A percentile compares a stretch with the other conserved stretches of the same genome.
Conservation (phyloP, 1,139 yeast genomes). For the Martiniozyma asiatica region DNA sequence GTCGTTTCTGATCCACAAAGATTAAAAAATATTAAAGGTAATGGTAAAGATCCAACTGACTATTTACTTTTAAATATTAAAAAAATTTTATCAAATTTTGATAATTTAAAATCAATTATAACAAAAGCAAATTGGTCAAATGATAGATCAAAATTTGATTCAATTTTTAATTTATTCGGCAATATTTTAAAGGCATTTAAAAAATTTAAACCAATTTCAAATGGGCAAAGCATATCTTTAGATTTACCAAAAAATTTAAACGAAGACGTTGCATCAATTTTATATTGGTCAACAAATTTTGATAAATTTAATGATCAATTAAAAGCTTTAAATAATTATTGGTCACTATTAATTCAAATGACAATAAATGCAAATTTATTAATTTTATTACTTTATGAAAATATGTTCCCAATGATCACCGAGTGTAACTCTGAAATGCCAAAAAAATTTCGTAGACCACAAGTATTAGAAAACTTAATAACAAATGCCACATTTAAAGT, state of each 20-base stretch:
- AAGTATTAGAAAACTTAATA: slow-evolving; percentile 2
- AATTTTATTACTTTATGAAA: slow-evolving; percentile 9
- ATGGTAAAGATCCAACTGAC: background rate
- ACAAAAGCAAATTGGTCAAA: too few species aligned
- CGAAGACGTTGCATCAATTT: too few species aligned
- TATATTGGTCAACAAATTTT: slow-evolving; percentile 17
- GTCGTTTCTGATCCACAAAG: too few species aligned
- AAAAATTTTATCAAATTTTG: too few species aligned
- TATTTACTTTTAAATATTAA: background rate
- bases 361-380: slow-evolving; percentile 14
- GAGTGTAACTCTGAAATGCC: slow-evolving; percentile 10
- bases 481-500: slow-evolving; percentile 1
- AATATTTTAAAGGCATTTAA: slow-evolving; percentile 1
- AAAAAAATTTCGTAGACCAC: slow-evolving; percentile 8
- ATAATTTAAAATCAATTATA: too few species aligned
- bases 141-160: too few species aligned
- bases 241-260: too few species aligned
- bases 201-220: background rate
- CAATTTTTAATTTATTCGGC: background rate
- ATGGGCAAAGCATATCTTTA: background rate
- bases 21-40: background rate
- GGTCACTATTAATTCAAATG: slow-evolving; percentile 15
- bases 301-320: slow-evolving; percentile 15
- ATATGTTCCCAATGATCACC: slow-evolving; percentile 12
- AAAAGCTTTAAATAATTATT: slow-evolving; percentile 7